Evolutionary conservation across 1,284 basidiomycete genomes (phyloP), one percentile per base, ranked within the genome.

Genomic region (Rugosomyces carneus): DNA sequence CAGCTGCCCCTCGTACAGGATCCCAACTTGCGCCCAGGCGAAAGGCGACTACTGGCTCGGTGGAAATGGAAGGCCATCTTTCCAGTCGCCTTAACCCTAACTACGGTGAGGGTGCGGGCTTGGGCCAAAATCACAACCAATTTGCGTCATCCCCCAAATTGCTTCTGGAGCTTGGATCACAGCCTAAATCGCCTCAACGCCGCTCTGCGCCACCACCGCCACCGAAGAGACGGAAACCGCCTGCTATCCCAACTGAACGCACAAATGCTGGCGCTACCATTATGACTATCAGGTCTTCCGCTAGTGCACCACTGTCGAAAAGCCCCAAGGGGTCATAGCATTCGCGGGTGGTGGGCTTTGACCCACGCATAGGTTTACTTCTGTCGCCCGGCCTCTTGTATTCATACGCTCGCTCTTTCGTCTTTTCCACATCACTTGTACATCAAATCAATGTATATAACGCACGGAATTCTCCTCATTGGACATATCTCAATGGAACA

Each of bases 181-280:
- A 37, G 18, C 36, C 51, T 32, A 20, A 20, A 13, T 42, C 53
- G 19, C 50, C 59, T 21, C 57, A 60, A 15, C 66, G 63, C 8
- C 66, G 73, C 35, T 61, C 72, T 35, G 59, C 68, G 1, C 68
- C 75, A 5, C 68, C 76, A 0, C 81, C 81, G 6, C 69, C 78
- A 19, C 79, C 81, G 10, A 77, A 76, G 53, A 67, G 82, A 35
- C 69, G 83, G 53, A 83, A 81, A 53, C 76, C 83, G 1, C 81
- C 83, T 38, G 79, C 82, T 11, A 68, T 80, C 34, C 82, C 83
- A 3, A 63, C 69, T 1, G 66, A 65, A 38, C 64, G 61, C 42
- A 70, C 70, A 2, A 65, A 69, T 41, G 55, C 69, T 6, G 75
- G 74, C 4, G 69, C 66, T 35, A 75, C 71, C 20, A 76, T 82